Base-by-base conservation (phyloP, 176 grass and related monocot genomes). In the Rhynchospora pubera region DNA sequence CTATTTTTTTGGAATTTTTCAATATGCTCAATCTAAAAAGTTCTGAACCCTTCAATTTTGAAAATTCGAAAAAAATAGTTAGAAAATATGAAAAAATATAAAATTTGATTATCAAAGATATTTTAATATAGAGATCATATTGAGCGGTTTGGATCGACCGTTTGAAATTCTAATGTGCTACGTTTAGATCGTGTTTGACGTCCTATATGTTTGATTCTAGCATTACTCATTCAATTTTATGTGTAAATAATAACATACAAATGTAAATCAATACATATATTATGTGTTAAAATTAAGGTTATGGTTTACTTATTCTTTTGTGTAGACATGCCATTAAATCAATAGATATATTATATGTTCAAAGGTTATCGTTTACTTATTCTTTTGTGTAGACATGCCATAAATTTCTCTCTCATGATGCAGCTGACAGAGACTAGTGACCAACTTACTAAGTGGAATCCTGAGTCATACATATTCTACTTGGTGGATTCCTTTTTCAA, bases 371-470 rank as follows among this genome's bases (percentile, higher is more conserved):
- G 53, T 77, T 77, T 55, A 56, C 2, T 69, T 44, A 45, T 69
- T 45, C 7, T 44, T 15, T 19, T 44, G 72, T 28, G 24, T 32
- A 28, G 50, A 53, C 48, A 18, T 28, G 72, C 58, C 12, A 32
- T 56, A 50, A 50, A 1, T 16, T 65, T 32, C 66, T 81, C 9
- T 50, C 66, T 65, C 2, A n/a, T 58, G 55, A 80, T 80, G 79
- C 16, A 82, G 19, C 18, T 46, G 79, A 82, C 23, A 30, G 61
- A 13, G 79, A 82, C 79, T 28, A 64, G 44, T 66, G 59, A 82
- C 79, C 79, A 82, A 82, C 61, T 65, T 82, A 80, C 8, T 61
- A 44, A 80, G 53, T 61, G 34, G 11, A 82, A 52, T 77, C 24
- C 16, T 30, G 13, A 32, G 34, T 81, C 51, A 46, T 75, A 51